Conservation (phyloP, 345 rosid genomes). For the Gossypium mustelinum region DNA sequence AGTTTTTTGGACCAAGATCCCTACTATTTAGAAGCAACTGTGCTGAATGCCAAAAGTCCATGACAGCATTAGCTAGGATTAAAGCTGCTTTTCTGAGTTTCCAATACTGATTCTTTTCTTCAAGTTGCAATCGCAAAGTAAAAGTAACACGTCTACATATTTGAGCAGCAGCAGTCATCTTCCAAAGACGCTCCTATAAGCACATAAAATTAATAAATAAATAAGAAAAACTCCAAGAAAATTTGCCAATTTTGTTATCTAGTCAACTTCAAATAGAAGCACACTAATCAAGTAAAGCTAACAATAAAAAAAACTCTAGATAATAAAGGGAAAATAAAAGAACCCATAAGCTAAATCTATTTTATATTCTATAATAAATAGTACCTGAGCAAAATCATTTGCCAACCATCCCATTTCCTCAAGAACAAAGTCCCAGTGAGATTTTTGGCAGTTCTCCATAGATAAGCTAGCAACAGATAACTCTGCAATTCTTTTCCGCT, state of each 20-base stretch:
- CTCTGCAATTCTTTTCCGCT: conserved; percentile 79
- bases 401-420: conserved; percentile 99
- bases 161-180: conserved; percentile 92
- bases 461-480: conserved; percentile 54
- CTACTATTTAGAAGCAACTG: conserved; percentile 42
- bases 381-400: conserved; percentile 96
- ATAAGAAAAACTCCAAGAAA: background rate
- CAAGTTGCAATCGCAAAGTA: conserved; percentile 52
- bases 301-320: conserved; percentile 8
- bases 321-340: background rate
- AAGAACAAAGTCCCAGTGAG: conserved; percentile 94
- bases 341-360: conserved; percentile 19
- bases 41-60: conserved; percentile 82
- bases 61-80: conserved; percentile 67
- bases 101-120: conserved; percentile 39
- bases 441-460: conserved; percentile 46
- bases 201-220: background rate
- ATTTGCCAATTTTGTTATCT: background rate
- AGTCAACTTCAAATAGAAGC: background rate
- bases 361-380: conserved; percentile 16
- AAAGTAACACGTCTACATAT: conserved; percentile 64
- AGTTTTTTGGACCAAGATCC: conserved; percentile 26
- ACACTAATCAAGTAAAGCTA: background rate
- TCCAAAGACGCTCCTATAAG: conserved; percentile 95
- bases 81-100: conserved; percentile 62